These are phyloP conservation scores for Entomortierella lignicola DNA, from an alignment of 192 early-diverging fungal genomes.

Conservation along the genomic window DNA sequence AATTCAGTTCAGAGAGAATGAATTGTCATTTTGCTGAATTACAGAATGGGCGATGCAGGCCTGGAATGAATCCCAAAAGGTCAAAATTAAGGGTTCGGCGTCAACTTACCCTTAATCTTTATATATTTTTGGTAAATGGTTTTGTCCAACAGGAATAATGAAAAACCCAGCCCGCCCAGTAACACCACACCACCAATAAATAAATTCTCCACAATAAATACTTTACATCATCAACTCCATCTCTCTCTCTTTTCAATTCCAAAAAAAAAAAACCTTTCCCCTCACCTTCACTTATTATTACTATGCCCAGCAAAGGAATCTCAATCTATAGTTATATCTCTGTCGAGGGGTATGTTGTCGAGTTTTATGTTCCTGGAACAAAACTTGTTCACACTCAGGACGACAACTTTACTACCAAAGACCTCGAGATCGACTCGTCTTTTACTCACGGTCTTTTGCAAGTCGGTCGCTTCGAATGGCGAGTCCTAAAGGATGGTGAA, in stretches of 20 bases:
- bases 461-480: constrained; percentile 21
- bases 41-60: too few relatives aligned
- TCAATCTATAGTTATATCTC: constrained; percentile 31
- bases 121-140: too few relatives aligned
- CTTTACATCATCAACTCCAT: background rate
- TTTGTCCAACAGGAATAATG: too few relatives aligned
- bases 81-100: too few relatives aligned
- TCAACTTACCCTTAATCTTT: too few relatives aligned
- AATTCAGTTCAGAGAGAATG: background rate
- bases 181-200: too few relatives aligned
- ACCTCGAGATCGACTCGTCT: constrained; percentile 29
- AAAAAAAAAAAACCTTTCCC: background rate
- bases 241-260: background rate
- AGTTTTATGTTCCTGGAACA: constrained; percentile 11
- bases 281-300: background rate
- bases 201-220: too few relatives aligned
- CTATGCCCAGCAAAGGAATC: constrained; percentile 40
- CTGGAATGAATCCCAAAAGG: too few relatives aligned
- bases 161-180: too few relatives aligned
- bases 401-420: constrained; percentile 25
- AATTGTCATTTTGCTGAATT: too few relatives aligned
- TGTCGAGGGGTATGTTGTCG: constrained; percentile 21
- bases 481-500: background rate
- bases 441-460: background rate
- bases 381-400: constrained; percentile 8